Base-by-base conservation (phyloP, 2,329 filamentous ascomycete genomes). In the Dendryphion nanum region DNA sequence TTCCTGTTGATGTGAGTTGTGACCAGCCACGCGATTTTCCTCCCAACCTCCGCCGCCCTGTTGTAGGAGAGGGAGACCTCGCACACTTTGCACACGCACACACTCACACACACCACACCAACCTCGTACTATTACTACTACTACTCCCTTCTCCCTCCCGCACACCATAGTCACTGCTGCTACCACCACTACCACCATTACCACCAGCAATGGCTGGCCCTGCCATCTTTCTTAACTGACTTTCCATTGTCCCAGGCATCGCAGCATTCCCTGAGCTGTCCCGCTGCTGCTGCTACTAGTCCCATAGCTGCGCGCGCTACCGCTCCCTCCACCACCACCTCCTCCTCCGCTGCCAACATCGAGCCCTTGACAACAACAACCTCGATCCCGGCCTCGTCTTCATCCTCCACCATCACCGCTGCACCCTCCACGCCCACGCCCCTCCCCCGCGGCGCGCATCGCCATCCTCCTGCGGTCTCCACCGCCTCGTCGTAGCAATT, bases 231-330 rank as follows among this genome's bases (percentile, higher is more conserved):
- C 23, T 26, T 41, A 30, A 39, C 49, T 53, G 32, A 53, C 41
- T 40, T 37, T 28, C 28, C 26, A 35, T 30, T 29, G 34, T 29
- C n/a, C 32, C 37, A 50, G 50, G 39, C 44, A 47, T 45, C 47
- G 45, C 42, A 38, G 33, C 49, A 47, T 51, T 51, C 42, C 45
- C 44, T 35, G 33, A 41, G 38, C 44, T 17, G n/a, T 39, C 36
- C 40, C 43, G 44, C 45, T 45, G n/a, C n/a, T n/a, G n/a, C n/a
- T n/a, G n/a, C n/a, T n/a, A n/a, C n/a, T n/a, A 49, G 45, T 34
- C 43, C 20, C 42, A 42, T 34, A 24, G 23, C 41, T 38, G 38
- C 43, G 30, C 33, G 28, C 34, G 40, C 23, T 26, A 26, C 23
- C 10, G 23, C 35, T 21, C 50, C 35, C 7, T 12, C 31, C 15